Percentiles rank a stretch among this genome's conserved stretches.
Conservation (phyloP, 148 eudicot species). For the Spergularia bocconei region DNA sequence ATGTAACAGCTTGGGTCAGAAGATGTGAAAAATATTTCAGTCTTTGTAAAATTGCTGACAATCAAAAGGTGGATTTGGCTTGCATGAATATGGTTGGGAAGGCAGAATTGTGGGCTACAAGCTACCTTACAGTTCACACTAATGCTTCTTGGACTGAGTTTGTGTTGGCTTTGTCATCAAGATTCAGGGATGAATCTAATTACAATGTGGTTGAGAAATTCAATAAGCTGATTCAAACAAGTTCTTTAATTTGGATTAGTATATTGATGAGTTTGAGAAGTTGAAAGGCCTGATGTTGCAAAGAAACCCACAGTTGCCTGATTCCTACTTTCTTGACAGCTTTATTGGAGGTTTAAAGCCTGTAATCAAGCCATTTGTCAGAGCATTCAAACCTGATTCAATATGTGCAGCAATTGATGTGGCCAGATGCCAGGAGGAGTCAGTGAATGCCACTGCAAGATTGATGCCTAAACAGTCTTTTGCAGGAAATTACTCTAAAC, state of each 20-base stretch:
- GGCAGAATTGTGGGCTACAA: neutral
- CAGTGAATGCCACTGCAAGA: too few species aligned
- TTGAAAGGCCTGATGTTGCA: too few species aligned
- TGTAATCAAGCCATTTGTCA: too few species aligned
- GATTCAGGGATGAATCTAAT: neutral
- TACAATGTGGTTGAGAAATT: neutral
- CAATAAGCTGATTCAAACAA: neutral
- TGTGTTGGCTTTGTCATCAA: neutral
- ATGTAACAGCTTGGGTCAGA: neutral
- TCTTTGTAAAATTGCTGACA: neutral
- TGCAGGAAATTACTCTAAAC: too few species aligned
- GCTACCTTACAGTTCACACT: neutral
- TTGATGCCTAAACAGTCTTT: too few species aligned
- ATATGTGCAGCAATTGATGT: neutral
- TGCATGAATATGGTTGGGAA: neutral
- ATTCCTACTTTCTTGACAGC: too few species aligned
- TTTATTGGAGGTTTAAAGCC: too few species aligned
- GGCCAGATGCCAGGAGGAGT: neutral
- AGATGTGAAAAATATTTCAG: neutral
- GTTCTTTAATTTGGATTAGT: too few species aligned
- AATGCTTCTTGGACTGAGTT: neutral
- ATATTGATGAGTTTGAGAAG: too few species aligned
- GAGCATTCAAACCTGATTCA: neutral
- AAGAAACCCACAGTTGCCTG: too few species aligned
- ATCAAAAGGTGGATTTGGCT: neutral